Evolutionary conservation across 441 rosid species (phyloP), one percentile per base, ranked within the genome.

Genomic region (Corymbia calophylla): DNA sequence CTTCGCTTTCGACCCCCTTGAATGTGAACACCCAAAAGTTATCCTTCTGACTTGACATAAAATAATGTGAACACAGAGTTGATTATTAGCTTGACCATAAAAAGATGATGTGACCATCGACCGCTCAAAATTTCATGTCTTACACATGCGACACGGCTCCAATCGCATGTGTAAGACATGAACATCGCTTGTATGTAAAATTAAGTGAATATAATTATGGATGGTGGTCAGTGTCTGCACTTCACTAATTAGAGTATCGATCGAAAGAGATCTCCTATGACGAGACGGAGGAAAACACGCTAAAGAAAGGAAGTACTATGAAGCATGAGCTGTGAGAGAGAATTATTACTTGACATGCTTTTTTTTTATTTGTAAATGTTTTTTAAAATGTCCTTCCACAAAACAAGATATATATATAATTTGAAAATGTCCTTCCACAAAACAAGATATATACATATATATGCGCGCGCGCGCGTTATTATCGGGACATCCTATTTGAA

Each of bases 311-410:
- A 66, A 66, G 12, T 17, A 66, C 10, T 16, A 39, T 31, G 4
- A 66, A 44, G 44, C 23, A 66, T 2, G 77, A 8, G 35, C 3
- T 0, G 0, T 9, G 6, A 35, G 23, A 70, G 2, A 66, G 1
- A 70, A 70, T 2, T 70, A 32, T 68, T 18, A 70, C 1, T 19
- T 19, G 27, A 9, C 29, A 5, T 58, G 64, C 27, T 18, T 31
- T 66, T 4, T 60, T 27, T 27, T 27, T 18, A 19, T 55, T 62
- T 62, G 8, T 16, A 64, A 64, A 64, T n/a, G 32, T 64, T 64
- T 64, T 1, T 64, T n/a, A n/a, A 64, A n/a, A 29, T 15, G 10
- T 27, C 39, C 39, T 15, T 64, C n/a, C 39, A 14, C 0, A 21
- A 64, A n/a, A n/a, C 21, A 64, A n/a, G 2, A 64, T n/a, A 64